Base-by-base conservation (phyloP, 768 basidiomycete species). In the Trametes cubensis region DNA sequence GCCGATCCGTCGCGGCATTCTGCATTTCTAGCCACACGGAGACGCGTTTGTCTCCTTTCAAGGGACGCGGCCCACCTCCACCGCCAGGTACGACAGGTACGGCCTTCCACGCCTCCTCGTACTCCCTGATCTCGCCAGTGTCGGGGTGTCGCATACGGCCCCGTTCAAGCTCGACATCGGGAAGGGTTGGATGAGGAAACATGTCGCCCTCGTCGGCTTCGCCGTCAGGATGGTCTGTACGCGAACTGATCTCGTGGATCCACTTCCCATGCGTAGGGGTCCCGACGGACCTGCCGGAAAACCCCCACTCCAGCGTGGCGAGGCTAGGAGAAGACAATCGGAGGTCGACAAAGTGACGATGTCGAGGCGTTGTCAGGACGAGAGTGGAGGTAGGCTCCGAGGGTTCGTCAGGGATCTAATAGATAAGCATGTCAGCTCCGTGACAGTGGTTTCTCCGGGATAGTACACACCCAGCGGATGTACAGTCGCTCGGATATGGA, bases 191-290 rank as follows among this genome's bases (percentile, higher is more conserved):
- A 26, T 66, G 57, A 7, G 65, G 65, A 26, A 23, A 49, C 41
- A 47, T 62, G 42, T 55, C 61, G 21, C 65, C 65, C 44, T 64
- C 63, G 58, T 64, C 63, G 17, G 54, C 21, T 48, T 62, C 65
- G n/a, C 38, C 48, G 17, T 62, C 57, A 10, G 65, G 65, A 18
- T 57, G 44, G 25, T 26, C 49, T 4, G 52, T 62, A 58, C 61
- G 61, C n/a, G 65, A 66, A 38, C 62, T 61, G 53, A 62, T 62
- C 15, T 66, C 60, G 53, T 66, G 65, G 50, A 55, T 59, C 65
- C 65, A 66, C 15, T 58, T 55, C 15, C 61, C 61, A 49, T 62
- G 61, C 15, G 50, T 44, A 26, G 58, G 38, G 25, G 61, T 56
- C 23, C 61, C 65, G 38, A 66, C 58, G 2, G 63, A 51, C 26